Base-by-base conservation (phyloP, 306 rosid genomes). In the Begonia masoniana region DNA sequence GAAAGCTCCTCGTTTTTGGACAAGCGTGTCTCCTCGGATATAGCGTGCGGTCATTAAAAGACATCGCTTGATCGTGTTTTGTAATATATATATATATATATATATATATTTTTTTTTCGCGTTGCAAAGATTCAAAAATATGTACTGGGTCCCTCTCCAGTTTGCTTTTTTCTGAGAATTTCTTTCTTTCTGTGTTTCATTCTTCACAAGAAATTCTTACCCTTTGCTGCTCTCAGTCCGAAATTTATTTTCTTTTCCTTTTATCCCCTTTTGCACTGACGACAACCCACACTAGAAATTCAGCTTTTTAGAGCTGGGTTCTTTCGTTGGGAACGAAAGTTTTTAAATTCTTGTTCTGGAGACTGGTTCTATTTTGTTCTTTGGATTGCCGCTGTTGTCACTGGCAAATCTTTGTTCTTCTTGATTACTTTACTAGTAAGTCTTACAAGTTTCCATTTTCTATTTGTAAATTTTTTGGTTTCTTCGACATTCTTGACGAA, bases 391-490 rank as follows among this genome's bases (percentile, higher is more conserved):
- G 50, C 61, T 75, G 67, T 47, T 77, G 78, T 74, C 57, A 56
- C 67, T 55, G 71, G 71, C 68, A 56, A 52, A 56, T 73, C 74
- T 70, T 64, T 67, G 67, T 69, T 71, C 72, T 48, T 43, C 65
- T 67, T 71, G 61, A 58, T 82, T 80, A 81, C 94, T 80, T 80
- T 80, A 48, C 59, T 67, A 64, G 82, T 78, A 82, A 74, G 97
- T 67, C 65, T 56, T 63, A 73, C 71, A 61, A 60, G 74, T 54
- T 49, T 63, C 26, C 13, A 23, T 12, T 10, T 47, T 42, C 5
- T 2, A 7, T 53, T 9, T 13, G 6, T 51, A 35, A 10, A 9
- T 4, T 39, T 47, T 19, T 17, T 41, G 2, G 39, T 58, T 23
- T 52, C 57, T 43, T 21, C 57, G 26, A 21, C 61, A 0, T 14